Evolutionary conservation across 371 early-diverging fungal species (phyloP), one percentile per base, ranked within the genome.

Genomic region (Dinochytrium kinnereticum): DNA sequence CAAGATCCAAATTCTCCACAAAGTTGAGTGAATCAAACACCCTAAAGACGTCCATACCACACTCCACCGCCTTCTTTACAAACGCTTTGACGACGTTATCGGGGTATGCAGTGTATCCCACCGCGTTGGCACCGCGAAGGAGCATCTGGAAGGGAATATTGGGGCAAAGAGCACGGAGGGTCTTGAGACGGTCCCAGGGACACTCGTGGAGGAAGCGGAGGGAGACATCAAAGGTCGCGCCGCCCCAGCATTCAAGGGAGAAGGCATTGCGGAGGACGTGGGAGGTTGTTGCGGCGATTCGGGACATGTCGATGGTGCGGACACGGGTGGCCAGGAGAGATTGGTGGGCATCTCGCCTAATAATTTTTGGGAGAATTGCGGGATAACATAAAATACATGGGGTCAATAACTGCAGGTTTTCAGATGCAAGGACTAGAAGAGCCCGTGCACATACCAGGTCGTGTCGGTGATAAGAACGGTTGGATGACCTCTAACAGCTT

Each of bases 101-200:
- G 2, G 98, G 98, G 80, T 97, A 97, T 67, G 93, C 93, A 39
- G 96, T 96, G 85, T 96, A 96, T 2, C 98, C 98, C 30, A 97
- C 98, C 13, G 96, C 98, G 75, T 96, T 96, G 72, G 98, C 98
- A 64, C 98, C 98, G 81, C 98, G 92, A 65, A 97, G 90, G 39
- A 97, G 87, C 98, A 97, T 97, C 83, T 95, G 96, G 90, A 97
- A 97, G 24, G 98, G 98, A 78, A 97, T 89, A 83, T 96, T 96
- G 78, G 98, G 98, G n/a, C 94, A 94, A 24, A 94, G 87, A 64
- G 89, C 83, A 64, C 98, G 92, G 59, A 97, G 85, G 53, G 86
- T 82, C 50, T 80, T 81, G 74, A 97, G 84, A 68, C 98, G 91
- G 70, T 96, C 96, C 96, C 96, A 97, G 40, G 96, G 96, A 81